Conservation (phyloP, 495 filamentous ascomycete species). For the Tuber microsphaerosporum region DNA sequence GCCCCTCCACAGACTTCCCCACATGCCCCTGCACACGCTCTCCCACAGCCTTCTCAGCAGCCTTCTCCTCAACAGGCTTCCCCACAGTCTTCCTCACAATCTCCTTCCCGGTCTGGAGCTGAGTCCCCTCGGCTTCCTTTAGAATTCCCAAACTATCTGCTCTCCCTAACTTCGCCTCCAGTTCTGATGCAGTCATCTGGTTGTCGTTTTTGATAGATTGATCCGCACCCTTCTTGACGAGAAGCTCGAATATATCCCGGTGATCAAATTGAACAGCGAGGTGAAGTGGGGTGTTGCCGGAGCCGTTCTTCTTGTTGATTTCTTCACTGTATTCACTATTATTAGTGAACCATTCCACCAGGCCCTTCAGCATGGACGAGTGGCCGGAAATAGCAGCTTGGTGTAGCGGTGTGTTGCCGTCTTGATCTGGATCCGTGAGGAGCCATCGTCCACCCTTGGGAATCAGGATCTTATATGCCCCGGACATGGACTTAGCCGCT, state of each 20-base stretch:
- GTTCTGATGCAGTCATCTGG: conserved; percentile 43
- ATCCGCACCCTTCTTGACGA: neutral
- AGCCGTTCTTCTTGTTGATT: neutral
- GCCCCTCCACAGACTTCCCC: too few relatives aligned
- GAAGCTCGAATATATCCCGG: neutral
- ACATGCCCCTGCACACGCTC: too few relatives aligned
- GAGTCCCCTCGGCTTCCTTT: neutral
- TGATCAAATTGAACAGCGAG: neutral
- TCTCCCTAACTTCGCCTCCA: conserved; percentile 50
- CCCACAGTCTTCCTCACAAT: too few relatives aligned
- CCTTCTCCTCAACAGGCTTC: too few relatives aligned
- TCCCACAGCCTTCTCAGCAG: too few relatives aligned
- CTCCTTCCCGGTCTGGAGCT: too few relatives aligned
- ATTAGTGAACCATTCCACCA: neutral
- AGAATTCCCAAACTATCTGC: conserved; percentile 50
- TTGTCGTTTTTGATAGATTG: conserved; percentile 1
- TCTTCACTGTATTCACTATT: neutral
- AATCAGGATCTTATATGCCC: neutral
- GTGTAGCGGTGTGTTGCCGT: too few relatives aligned
- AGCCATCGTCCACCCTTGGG: neutral
- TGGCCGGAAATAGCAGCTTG: too few relatives aligned
- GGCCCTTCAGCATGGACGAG: neutral
- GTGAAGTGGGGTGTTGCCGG: neutral
- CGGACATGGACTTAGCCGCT: neutral
- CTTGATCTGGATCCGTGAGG: neutral